Base-by-base conservation (phyloP, 148 eudicot genomes). In the Cornus suecica region DNA sequence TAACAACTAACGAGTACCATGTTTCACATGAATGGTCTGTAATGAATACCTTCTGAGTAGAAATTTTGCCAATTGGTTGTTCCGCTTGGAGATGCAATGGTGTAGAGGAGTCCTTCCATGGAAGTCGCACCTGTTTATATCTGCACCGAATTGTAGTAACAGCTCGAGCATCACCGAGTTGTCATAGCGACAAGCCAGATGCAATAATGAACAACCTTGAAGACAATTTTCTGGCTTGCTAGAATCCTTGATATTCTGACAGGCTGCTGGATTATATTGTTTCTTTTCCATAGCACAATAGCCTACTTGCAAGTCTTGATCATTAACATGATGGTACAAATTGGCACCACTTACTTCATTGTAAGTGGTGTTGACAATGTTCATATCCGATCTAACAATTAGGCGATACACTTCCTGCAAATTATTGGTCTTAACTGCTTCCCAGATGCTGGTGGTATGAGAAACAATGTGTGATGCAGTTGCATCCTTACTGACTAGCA, bases 31-130 rank as follows among this genome's bases (percentile, higher is more conserved):
- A 37, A 37, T 6, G 42, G 7, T 65, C 25, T 32, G 4, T 45
- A 65, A 28, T 25, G 15, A 37, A 70, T 90, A 92, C 98, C 97
- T 94, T 86, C 91, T 90, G 71, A 94, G 91, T 73, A 94, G 82
- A 82, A 85, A 89, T 81, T 94, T 94, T 62, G 98, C 98, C 89
- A 92, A 81, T 64, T 83, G 78, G 72, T 89, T 87, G 80, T 92
- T 79, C 78, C 86, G 84, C 70, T 80, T 81, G 34, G 88, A 87
- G 80, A 94, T 87, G 83, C 96, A 94, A 79, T 92, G 98, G 84
- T 90, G 98, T 80, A 94, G 80, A 72, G 98, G 97, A 78, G 98
- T 94, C 82, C 97, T 87, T 65, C 97, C 96, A 79, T 90, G 94
- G 82, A 86, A 86, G 75, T 94, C 98, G 45, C 89, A 81, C 87